A percentile compares a stretch with the other conserved stretches of the same genome.
Conservation (phyloP, 768 basidiomycete genomes). For the Hygrophorus russula region DNA sequence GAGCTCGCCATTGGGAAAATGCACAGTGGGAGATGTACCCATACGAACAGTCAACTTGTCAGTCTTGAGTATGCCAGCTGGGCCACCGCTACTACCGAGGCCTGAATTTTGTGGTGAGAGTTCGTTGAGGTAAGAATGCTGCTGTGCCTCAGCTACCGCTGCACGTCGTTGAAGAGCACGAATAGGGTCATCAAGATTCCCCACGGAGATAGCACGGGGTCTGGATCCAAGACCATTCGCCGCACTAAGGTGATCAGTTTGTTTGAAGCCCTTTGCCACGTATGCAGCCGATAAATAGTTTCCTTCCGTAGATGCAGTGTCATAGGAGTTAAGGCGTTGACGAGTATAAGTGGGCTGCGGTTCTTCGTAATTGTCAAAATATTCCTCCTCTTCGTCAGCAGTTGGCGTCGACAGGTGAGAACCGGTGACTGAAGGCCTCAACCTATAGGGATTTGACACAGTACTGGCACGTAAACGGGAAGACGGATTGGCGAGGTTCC, state of each 20-base stretch:
- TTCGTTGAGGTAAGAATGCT: conserved; percentile 46
- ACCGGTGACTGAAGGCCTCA: conserved; percentile 43
- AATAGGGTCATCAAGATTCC: conserved; percentile 71
- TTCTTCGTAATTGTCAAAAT: conserved; percentile 51
- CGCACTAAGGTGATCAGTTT: conserved; percentile 54
- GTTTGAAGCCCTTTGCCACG: conserved; percentile 65
- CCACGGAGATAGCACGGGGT: conserved; percentile 83
- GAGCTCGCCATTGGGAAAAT: conserved; percentile 57
- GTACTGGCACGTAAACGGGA: conserved; percentile 82
- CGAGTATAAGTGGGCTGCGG: conserved; percentile 34
- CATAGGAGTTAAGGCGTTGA: conserved; percentile 55
- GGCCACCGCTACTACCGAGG: conserved; percentile 22
- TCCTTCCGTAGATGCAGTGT: conserved; percentile 37
- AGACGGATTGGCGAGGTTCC: conserved; percentile 60
- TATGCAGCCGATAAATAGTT: conserved; percentile 46
- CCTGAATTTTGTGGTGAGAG: conserved; percentile 32
- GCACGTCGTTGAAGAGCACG: conserved; percentile 60
- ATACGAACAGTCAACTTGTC: conserved; percentile 42
- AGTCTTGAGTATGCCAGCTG: conserved; percentile 48
- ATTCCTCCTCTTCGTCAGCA: conserved; percentile 69
- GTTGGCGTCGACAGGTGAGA: conserved; percentile 56
- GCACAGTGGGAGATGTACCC: conserved; percentile 42
- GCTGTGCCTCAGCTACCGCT: conserved; percentile 38
- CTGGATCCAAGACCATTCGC: conserved; percentile 20
- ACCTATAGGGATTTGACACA: conserved; percentile 86